These are phyloP conservation scores for Moricandia arvensis DNA, from an alignment of 345 rosid genomes.

Conservation along the genomic window DNA sequence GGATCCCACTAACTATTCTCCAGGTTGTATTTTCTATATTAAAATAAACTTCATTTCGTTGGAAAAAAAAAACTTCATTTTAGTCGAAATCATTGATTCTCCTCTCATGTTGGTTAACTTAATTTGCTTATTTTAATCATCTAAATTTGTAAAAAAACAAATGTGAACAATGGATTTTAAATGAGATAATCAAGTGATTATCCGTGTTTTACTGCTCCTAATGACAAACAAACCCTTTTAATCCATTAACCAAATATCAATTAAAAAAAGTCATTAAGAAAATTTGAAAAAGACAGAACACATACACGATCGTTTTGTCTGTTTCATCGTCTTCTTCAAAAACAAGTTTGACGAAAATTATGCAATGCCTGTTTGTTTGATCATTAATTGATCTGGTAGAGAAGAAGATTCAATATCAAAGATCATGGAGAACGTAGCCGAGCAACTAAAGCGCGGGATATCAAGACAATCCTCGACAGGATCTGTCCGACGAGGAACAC, in stretches of 20 bases:
- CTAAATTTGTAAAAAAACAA: background rate
- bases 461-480: slow-evolving; percentile 81
- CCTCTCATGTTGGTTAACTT: background rate
- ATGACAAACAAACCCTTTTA: slow-evolving; percentile 7
- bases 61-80: too few relatives aligned
- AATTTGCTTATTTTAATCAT: background rate
- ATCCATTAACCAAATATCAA: background rate
- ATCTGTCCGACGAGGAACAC: slow-evolving; percentile 44
- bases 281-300: background rate
- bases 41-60: background rate
- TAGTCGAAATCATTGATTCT: background rate
- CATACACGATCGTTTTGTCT: slow-evolving; percentile 14
- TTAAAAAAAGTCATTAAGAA: background rate
- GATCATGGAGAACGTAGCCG: slow-evolving; percentile 56
- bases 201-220: slow-evolving; percentile 35
- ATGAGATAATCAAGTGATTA: slow-evolving; percentile 11
- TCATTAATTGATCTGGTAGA: background rate
- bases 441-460: slow-evolving; percentile 67
- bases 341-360: background rate
- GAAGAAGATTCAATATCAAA: background rate
- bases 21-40: background rate
- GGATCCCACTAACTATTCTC: too few relatives aligned
- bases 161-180: too few relatives aligned
- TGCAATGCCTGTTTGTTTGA: slow-evolving; percentile 26
- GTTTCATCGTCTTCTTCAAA: slow-evolving; percentile 3